phyloP scores from a whole-genome alignment of 176 grass and related monocot species.

The Alloteropsis semialata region DNA sequence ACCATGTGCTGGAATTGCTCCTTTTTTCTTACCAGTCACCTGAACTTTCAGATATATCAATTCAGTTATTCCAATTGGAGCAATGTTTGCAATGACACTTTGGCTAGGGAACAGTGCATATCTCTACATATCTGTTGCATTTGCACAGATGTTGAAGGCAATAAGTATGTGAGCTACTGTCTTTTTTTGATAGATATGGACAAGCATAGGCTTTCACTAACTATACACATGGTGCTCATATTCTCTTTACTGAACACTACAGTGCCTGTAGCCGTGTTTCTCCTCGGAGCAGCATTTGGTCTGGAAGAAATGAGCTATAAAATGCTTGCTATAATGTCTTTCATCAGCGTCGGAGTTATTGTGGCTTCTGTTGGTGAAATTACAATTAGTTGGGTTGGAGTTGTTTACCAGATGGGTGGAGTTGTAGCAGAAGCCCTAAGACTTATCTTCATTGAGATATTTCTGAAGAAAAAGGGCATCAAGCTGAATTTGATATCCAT shows the following conservation, averaged over 20 bases:
- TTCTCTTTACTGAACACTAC: constrained; percentile 26
- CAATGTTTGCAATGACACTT: constrained; percentile 98
- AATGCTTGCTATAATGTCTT: constrained; percentile 96
- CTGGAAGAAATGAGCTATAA: constrained; percentile 85
- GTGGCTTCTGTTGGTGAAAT: constrained; percentile 97
- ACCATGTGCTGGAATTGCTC: not conserved
- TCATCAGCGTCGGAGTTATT: constrained; percentile 87
- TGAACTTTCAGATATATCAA: constrained; percentile 82
- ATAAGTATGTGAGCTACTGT: constrained; percentile 62
- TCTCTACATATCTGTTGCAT: constrained; percentile 99
- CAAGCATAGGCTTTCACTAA: not conserved
- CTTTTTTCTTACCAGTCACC: not conserved
- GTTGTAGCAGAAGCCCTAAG: constrained; percentile 87
- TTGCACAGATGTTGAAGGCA: constrained; percentile 99
- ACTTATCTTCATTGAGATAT: constrained; percentile 97
- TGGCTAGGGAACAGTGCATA: constrained; percentile 99
- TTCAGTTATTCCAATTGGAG: constrained; percentile 96
- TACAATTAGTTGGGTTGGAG: constrained; percentile 88
- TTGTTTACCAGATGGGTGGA: constrained; percentile 99
- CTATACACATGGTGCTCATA: constrained; percentile 9
- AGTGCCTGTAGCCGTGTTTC: constrained; percentile 99
- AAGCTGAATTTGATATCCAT: constrained; percentile 91
- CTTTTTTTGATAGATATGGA: not conserved
- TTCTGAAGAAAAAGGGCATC: constrained; percentile 97
- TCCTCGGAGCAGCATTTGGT: constrained; percentile 79